A percentile compares a stretch with the other conserved stretches of the same genome.
These are phyloP conservation scores for Anthostomella pinea DNA, from an alignment of 2,329 filamentous ascomycete species.

Conservation along the genomic window DNA sequence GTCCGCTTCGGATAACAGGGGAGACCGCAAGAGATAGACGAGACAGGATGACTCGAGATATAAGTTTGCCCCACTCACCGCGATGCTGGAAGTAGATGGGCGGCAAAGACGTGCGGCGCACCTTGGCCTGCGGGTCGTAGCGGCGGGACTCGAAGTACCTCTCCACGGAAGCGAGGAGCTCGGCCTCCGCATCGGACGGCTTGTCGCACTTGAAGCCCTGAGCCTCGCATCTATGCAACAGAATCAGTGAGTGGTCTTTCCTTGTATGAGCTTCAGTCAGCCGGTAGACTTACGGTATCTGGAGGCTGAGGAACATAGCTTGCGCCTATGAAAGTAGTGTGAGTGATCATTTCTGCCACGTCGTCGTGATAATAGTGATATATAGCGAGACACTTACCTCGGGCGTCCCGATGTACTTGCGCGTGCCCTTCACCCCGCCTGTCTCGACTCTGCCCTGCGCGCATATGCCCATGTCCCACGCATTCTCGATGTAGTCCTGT, in stretches of 20 bases:
- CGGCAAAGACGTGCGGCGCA: constrained; percentile 69
- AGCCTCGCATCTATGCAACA: constrained; percentile 56
- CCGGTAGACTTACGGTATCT: constrained; percentile 62
- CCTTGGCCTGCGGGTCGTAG: constrained; percentile 51
- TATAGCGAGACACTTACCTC: no score
- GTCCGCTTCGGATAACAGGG: no score
- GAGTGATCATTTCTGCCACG: no score
- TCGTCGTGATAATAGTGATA: no score
- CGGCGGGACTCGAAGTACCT: constrained; percentile 67
- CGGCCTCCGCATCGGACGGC: constrained; percentile 46
- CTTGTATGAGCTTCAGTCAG: no score
- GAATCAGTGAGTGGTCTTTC: constrained; percentile 2
- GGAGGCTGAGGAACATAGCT: constrained; percentile 69
- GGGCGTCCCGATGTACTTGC: constrained; percentile 93
- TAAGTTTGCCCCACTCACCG: no score
- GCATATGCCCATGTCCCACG: constrained; percentile 86
- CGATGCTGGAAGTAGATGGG: constrained; percentile 90
- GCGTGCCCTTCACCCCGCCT: constrained; percentile 79
- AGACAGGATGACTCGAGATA: no score
- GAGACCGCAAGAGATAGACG: no score
- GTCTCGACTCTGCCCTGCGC: constrained; percentile 72
- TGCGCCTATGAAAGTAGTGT: constrained; percentile 57
- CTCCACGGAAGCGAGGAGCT: constrained; percentile 67
- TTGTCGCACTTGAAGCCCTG: constrained; percentile 54
- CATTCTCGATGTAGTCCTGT: constrained; percentile 81